Evolutionary conservation across 169 alveolate genomes (phyloP), one percentile per base, ranked within the genome.

Genomic region (Eimeria praecox): DNA sequence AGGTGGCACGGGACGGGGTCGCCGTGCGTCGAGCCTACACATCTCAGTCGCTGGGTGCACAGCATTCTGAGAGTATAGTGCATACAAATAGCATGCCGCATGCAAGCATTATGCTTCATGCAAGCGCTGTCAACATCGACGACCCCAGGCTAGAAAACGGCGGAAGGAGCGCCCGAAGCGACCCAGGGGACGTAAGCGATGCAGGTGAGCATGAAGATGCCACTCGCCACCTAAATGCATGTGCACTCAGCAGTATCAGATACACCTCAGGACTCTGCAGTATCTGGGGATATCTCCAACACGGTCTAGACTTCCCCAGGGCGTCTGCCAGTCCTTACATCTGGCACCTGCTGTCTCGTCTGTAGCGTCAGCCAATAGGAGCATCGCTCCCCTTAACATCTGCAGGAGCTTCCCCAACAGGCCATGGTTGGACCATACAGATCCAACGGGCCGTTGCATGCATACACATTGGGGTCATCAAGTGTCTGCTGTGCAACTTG

Each of bases 81-180:
- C 46, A 52, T 16, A 4, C 35, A 5, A 69, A 38, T 30, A 35
- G 42, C 42, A 14, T 80, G n/a, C 49, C 46, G 30, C 85, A 73
- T 30, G 35, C 44, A 22, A 33, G 30, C 54, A 73, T 42, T 33
- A 30, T 64, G 35, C 40, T 12, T 24, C 42, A 64, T 20, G 38
- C 90, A 12, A 42, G 66, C 46, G 49, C n/a, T 20, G 86, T 16
- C 10, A 24, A 16, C 69, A 27, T 52, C 22, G 44, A 27, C 30
- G 46, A 82, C 33, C 46, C 44, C 3, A 46, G 40, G 69, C n/a
- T 16, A 40, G 40, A n/a, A 40, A 46, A 42, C 62, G 16, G 49
- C 90, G 12, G 38, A 30, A 82, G 90, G 59, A 82, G 90, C 49
- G 71, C n/a, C 30, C 69, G 20, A 10, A 82, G 90, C n/a, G 90